Evolutionary conservation across 2,329 filamentous ascomycete species (phyloP), one percentile per base, ranked within the genome.

Genomic region (Trichoderma harzianum): DNA sequence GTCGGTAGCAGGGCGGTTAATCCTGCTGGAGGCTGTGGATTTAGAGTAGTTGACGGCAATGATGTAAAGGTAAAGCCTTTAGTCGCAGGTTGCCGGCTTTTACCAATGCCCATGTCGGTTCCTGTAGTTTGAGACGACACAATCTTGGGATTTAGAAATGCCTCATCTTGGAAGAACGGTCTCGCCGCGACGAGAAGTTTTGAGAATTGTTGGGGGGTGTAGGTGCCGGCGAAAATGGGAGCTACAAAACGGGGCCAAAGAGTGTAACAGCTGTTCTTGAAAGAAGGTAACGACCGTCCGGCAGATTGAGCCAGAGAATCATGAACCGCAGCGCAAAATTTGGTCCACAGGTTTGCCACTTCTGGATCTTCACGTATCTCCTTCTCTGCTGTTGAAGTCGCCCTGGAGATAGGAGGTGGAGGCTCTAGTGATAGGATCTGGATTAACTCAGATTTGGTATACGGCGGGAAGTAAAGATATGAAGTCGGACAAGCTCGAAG

Each of bases 231-330:
- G 1, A 91, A 82, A 28, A 98, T 88, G 0, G 95, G 95, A 7
- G 89, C 87, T 1, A 93, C 91, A 80, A 99, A 98, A 5, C 90
- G 88, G 12, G 91, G 90, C 96, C 96, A 99, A 24, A 98, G 87
- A 57, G 90, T 88, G 63, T 88, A 82, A 78, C 92, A 94, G 64
- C 92, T 89, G 43, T 88, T 87, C 4, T 85, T 86, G 75, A 97
- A 94, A 12, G 89, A 88, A 1, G 92, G 86, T 16, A 98, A 86
- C 47, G 95, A 94, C 64, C 94, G 90, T 1, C 92, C 92, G 3
- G 94, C 94, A 61, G 93, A 90, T 74, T 92, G 93, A 63, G 92
- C 90, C 14, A 98, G 86, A 1, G 95, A 90, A 79, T 99, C 96
- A 86, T 97, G 96, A 16, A 97, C 90, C 5, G 93, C 93, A 63